Base-by-base conservation (phyloP, 2,329 filamentous ascomycete genomes). In the Penicillium sp. region DNA sequence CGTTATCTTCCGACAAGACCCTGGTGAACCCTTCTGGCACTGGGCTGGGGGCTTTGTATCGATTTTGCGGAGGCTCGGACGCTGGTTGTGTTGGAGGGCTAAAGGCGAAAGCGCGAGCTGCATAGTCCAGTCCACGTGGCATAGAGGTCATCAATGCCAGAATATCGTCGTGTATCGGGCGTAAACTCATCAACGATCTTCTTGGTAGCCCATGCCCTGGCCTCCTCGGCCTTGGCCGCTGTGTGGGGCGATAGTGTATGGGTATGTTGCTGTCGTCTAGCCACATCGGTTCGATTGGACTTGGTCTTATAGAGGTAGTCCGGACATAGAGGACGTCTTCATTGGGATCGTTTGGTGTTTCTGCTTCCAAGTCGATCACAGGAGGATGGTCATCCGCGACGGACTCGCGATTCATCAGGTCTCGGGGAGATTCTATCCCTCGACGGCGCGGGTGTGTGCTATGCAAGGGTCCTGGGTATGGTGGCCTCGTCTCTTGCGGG, bases 11-110 rank as follows among this genome's bases (percentile, higher is more conserved):
- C 33, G 75, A 80, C 0, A 88, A 87, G 41, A 82, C 83, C 50
- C 91, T 79, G 1, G 88, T 95, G 62, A 93, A 97, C 0, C 91
- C 92, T n/a, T 82, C 74, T 5, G 80, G 78, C 0, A 88, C 76
- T 0, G 83, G 72, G n/a, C 78, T 75, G 0, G 87, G 84, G 0
- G 84, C 76, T 36, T 85, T 80, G 66, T 92, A 77, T 0, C 67
- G 30, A 8, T 18, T 22, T 25, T 27, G 46, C 14, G 18, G 46
- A 18, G 18, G 5, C 4, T 2, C 18, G 2, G 27, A 27, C 1
- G 18, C 19, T 5, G 27, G 37, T 3, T 35, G 53, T 22, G 11
- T 30, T 11, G 43, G 12, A 0, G 46, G 19, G 2, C 22, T 40
- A 39, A 57, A 53, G 11, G 41, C n/a, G 30, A 60, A 54, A 6